A percentile compares a stretch with the other conserved stretches of the same genome.
phyloP scores from a whole-genome alignment of 1,284 basidiomycete genomes.

The Sanghuangporus sanghuang region DNA sequence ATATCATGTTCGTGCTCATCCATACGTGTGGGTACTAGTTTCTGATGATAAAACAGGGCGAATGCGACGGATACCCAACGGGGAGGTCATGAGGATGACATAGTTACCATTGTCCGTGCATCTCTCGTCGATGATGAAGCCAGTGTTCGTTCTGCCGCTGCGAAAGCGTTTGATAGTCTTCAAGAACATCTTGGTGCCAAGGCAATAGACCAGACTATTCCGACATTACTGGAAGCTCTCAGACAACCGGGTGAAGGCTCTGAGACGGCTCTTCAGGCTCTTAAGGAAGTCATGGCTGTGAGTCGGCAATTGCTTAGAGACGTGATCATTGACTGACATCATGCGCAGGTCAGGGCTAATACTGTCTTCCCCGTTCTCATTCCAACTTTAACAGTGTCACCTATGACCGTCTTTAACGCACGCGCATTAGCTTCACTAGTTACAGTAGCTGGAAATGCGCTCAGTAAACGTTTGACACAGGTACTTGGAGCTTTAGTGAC shows the following conservation, averaged over 20 bases:
- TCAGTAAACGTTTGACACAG: slow-evolving; percentile 77
- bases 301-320: slow-evolving; percentile 24
- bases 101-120: slow-evolving; percentile 80
- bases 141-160: slow-evolving; percentile 88
- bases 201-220: slow-evolving; percentile 96
- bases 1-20: slow-evolving; percentile 71
- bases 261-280: slow-evolving; percentile 90
- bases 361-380: slow-evolving; percentile 99
- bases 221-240: slow-evolving; percentile 90
- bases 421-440: slow-evolving; percentile 87
- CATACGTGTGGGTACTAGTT: neutral
- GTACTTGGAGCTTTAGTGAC: slow-evolving; percentile 76
- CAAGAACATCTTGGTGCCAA: slow-evolving; percentile 88
- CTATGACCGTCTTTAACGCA: slow-evolving; percentile 96
- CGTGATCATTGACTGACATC: neutral
- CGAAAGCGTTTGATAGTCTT: slow-evolving; percentile 89
- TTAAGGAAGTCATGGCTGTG: slow-evolving; percentile 93
- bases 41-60: slow-evolving; percentile 36
- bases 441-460: slow-evolving; percentile 86
- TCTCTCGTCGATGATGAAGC: slow-evolving; percentile 88
- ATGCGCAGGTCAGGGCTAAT: slow-evolving; percentile 73
- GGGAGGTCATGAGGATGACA: slow-evolving; percentile 87
- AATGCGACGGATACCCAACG: slow-evolving; percentile 83
- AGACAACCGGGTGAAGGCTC: slow-evolving; percentile 87
- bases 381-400: slow-evolving; percentile 85